phyloP scores from a whole-genome alignment of 768 basidiomycete species.

The Tubosaeta sp. region DNA sequence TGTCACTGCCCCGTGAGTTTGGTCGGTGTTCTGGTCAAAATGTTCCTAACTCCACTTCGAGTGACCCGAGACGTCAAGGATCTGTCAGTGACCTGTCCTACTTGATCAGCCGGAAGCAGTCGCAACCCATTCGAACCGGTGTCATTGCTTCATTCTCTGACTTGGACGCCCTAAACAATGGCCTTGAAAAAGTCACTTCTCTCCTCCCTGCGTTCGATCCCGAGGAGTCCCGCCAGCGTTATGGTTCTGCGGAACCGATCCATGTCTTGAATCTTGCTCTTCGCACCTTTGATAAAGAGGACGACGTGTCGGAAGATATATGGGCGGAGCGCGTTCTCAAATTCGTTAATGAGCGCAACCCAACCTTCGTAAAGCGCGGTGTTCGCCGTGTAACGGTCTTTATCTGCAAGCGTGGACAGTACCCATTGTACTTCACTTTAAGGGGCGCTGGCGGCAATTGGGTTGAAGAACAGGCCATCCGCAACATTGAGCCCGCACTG shows the following conservation, averaged over 20 bases:
- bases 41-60: conserved; percentile 21
- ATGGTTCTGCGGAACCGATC: conserved; percentile 74
- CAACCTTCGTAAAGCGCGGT: conserved; percentile 65
- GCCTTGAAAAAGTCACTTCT: conserved; percentile 70
- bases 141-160: conserved; percentile 89
- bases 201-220: conserved; percentile 72
- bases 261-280: conserved; percentile 95
- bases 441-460: conserved; percentile 70
- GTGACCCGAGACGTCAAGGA: conserved; percentile 72
- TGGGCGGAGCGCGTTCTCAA: conserved; percentile 71
- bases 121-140: conserved; percentile 87
- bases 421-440: conserved; percentile 93
- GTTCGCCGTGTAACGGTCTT: conserved; percentile 91
- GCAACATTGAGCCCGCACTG: conserved; percentile 96
- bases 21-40: background rate
- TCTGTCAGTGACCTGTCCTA: conserved; percentile 96
- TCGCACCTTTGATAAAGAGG: conserved; percentile 77
- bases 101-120: conserved; percentile 80
- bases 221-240: conserved; percentile 67
- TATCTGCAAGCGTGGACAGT: conserved; percentile 86
- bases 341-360: conserved; percentile 66
- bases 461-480: conserved; percentile 93
- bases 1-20: conserved; percentile 36
- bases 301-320: conserved; percentile 70
- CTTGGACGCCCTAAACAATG: conserved; percentile 58